Percentiles rank a stretch among this genome's conserved stretches.
Conservation (phyloP, 345 rosid genomes). For the Brassica cretica region DNA sequence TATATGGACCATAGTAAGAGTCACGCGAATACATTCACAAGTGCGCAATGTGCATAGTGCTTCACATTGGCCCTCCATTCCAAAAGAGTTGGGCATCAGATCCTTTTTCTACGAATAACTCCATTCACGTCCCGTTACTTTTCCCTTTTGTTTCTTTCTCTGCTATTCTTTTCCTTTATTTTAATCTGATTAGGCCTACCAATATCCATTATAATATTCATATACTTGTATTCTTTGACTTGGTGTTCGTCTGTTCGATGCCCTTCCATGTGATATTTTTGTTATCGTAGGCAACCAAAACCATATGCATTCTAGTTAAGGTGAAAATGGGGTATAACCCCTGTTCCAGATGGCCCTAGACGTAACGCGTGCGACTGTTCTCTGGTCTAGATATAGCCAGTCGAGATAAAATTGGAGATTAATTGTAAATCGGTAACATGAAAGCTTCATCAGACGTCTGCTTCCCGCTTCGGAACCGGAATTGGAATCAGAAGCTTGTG, state of each 20-base stretch:
- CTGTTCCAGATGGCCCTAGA: too few relatives aligned
- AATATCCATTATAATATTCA: conserved; percentile 13
- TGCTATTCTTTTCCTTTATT: background rate
- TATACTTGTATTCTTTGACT: conserved; percentile 28
- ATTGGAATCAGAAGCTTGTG: too few relatives aligned
- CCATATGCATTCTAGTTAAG: background rate
- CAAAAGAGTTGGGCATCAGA: conserved; percentile 38
- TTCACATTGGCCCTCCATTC: conserved; percentile 15
- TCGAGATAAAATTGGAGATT: too few relatives aligned
- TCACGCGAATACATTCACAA: conserved; percentile 26
- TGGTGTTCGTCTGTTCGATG: conserved; percentile 11
- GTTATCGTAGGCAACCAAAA: background rate
- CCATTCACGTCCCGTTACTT: conserved; percentile 40
- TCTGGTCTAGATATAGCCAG: too few relatives aligned
- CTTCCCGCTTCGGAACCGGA: too few relatives aligned
- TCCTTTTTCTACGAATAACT: conserved; percentile 16
- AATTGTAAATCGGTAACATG: too few relatives aligned
- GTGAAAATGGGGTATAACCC: too few relatives aligned
- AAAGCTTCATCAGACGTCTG: too few relatives aligned
- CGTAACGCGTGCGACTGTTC: too few relatives aligned
- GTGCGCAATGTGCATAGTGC: conserved; percentile 36
- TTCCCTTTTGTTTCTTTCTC: conserved; percentile 26
- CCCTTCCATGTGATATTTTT: conserved; percentile 9
- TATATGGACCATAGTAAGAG: conserved; percentile 2
- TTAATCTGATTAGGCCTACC: conserved; percentile 29